Evolutionary conservation across 371 early-diverging fungal genomes (phyloP).

Genomic region (Vairimorpha ceranae): DNA sequence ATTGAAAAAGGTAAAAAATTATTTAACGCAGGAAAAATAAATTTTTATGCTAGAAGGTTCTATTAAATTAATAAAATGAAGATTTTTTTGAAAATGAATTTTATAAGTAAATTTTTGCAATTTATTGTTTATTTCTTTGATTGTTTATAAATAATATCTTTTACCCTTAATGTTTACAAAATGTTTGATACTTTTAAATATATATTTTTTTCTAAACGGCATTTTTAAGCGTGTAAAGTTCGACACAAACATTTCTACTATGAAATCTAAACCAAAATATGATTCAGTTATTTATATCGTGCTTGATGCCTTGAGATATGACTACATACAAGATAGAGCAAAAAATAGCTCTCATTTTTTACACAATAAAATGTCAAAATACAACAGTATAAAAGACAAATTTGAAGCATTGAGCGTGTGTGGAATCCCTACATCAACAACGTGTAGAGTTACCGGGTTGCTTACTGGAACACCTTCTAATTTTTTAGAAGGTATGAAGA

Average conservation of each 20-base stretch:
- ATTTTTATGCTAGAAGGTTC: background rate
- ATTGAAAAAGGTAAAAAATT: slow-evolving; percentile 2
- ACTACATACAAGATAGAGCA: slow-evolving; percentile 33
- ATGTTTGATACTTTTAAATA: background rate
- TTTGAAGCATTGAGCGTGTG: slow-evolving; percentile 43
- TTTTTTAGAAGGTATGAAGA: slow-evolving; percentile 43
- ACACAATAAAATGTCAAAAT: slow-evolving; percentile 21
- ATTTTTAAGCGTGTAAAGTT: slow-evolving; percentile 10
- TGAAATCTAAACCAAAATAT: background rate
- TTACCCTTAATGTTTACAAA: background rate
- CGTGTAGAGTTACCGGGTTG: slow-evolving; percentile 50
- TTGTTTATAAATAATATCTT: too few species aligned
- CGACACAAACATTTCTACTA: background rate
- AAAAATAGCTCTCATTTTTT: slow-evolving; percentile 7
- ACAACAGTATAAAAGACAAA: background rate
- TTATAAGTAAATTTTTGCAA: too few species aligned
- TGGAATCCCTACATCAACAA: slow-evolving; percentile 60
- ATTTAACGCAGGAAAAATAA: background rate
- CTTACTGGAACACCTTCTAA: slow-evolving; percentile 59
- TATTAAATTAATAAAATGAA: background rate
- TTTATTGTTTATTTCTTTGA: too few species aligned
- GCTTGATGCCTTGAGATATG: slow-evolving; percentile 60
- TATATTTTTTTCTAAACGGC: slow-evolving; percentile 26
- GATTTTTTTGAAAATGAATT: too few species aligned
- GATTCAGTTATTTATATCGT: slow-evolving; percentile 48